Conservation (phyloP, 2,329 filamentous ascomycete genomes). For the Celoporthe dispersa region DNA sequence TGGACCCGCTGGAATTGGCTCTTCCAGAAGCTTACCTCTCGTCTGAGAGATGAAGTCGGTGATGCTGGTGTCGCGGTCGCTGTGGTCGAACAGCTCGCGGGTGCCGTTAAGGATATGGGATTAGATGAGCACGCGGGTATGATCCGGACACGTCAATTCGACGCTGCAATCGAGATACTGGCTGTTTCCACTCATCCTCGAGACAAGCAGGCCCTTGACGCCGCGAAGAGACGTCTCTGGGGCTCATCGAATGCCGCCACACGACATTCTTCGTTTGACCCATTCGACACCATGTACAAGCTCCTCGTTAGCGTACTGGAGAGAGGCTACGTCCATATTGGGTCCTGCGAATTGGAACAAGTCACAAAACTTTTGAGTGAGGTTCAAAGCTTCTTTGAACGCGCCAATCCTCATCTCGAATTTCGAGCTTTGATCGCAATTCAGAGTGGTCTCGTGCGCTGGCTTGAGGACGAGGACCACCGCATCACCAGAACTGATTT, state of each 20-base stretch:
- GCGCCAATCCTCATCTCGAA: constrained; percentile 54
- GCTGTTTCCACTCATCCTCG: constrained; percentile 57
- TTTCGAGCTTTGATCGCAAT: constrained; percentile 61
- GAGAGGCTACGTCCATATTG: constrained; percentile 53
- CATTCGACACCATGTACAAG: constrained; percentile 69
- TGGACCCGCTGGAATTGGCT: constrained; percentile 56
- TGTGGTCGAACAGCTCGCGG: constrained; percentile 73
- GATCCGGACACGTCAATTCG: constrained; percentile 38
- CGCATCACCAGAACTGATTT: constrained; percentile 48
- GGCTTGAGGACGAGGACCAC: constrained; percentile 63
- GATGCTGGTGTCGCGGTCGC: constrained; percentile 68
- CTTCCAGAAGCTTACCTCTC: constrained; percentile 59
- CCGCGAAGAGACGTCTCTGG: constrained; percentile 69
- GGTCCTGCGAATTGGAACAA: constrained; percentile 37
- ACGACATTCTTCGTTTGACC: constrained; percentile 55
- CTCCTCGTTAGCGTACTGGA: constrained; percentile 59
- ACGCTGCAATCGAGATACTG: constrained; percentile 49
- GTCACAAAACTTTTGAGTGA: constrained; percentile 55
- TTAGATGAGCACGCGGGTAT: constrained; percentile 31
- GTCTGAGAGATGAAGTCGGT: constrained; percentile 66
- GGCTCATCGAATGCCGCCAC: constrained; percentile 51
- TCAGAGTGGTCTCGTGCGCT: constrained; percentile 64
- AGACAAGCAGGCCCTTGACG: constrained; percentile 67
- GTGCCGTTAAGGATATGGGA: constrained; percentile 49
- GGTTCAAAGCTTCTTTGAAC: constrained; percentile 55